Percentiles rank a stretch among this genome's conserved stretches.
phyloP scores from a whole-genome alignment of 192 early-diverging fungal genomes.

The Diversispora epigaea region DNA sequence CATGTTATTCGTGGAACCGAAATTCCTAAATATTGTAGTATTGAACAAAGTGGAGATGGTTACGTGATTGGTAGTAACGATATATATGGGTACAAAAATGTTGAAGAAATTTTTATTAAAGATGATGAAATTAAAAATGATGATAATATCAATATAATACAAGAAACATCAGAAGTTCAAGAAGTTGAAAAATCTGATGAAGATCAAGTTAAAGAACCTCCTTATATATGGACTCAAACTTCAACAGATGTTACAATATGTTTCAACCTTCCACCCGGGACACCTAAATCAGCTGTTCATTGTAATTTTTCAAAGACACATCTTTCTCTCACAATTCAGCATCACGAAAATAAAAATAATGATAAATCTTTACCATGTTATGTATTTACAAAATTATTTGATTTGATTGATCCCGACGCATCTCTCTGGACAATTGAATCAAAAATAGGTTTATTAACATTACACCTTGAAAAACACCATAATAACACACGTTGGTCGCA shows the following conservation, averaged over 20 bases:
- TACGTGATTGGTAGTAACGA: constrained; percentile 49
- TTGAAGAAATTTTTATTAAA: constrained; percentile 23
- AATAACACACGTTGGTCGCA: constrained; percentile 64
- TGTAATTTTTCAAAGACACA: constrained; percentile 58
- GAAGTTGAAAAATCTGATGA: not conserved
- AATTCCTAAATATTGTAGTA: constrained; percentile 53
- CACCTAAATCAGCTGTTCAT: constrained; percentile 53
- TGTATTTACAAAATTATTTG: constrained; percentile 40
- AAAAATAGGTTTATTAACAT: constrained; percentile 53
- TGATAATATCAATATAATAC: constrained; percentile 11
- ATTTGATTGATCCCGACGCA: constrained; percentile 53
- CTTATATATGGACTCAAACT: constrained; percentile 73
- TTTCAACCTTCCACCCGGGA: constrained; percentile 54
- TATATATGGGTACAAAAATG: constrained; percentile 27
- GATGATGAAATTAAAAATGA: constrained; percentile 34
- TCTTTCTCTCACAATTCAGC: constrained; percentile 47
- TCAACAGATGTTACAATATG: constrained; percentile 63
- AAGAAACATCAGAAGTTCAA: not conserved
- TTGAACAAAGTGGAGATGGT: constrained; percentile 40
- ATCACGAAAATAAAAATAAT: constrained; percentile 21
- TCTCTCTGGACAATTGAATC: constrained; percentile 70
- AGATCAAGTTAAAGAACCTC: constrained; percentile 28
- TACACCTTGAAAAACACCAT: constrained; percentile 63
- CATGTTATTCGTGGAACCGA: constrained; percentile 50
- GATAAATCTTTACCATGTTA: constrained; percentile 20